Conservation (phyloP, 176 grass and related monocot species). For the Zea mays region Zm-B73-REFERENCE-NAM-5.0 NC_050099.1:34752001-34752500, state of each 20-base stretch:
- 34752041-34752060: conserved; percentile 28
- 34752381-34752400: neutral
- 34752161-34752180: conserved; percentile 22
- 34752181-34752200: conserved; percentile 36
- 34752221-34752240: conserved; percentile 16
- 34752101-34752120: conserved; percentile 22
- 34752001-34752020: conserved; percentile 6
- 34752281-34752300: conserved; percentile 16
- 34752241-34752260: neutral
- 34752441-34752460: conserved; percentile 11
- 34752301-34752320: neutral
- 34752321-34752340: neutral
- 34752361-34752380: neutral
- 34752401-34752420: neutral
- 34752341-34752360: conserved; percentile 4
- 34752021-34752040: conserved; percentile 15
- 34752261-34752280: conserved; percentile 26
- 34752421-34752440: neutral
- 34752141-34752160: conserved; percentile 12
- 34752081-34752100: neutral
- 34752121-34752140: neutral
- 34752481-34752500: neutral
- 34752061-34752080: conserved; percentile 7
- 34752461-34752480: conserved; percentile 10
- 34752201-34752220: neutral